Percentiles rank a stretch among this genome's conserved stretches.
Evolutionary conservation across 257 asterid species (phyloP).

Genomic region (Gynochthodes officinalis): DNA sequence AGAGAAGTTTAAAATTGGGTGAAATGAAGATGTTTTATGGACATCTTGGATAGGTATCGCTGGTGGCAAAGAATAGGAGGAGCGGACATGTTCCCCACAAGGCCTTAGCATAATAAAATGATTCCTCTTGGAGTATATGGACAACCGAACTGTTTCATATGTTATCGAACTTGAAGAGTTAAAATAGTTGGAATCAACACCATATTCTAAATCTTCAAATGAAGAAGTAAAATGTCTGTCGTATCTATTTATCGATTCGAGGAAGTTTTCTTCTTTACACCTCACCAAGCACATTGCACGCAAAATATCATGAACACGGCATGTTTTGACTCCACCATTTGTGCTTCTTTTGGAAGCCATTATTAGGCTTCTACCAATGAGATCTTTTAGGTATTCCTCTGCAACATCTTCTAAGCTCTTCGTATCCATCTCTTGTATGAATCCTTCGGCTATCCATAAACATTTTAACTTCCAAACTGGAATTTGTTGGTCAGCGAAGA

Average conservation of each 20-base stretch:
- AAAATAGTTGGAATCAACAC: background rate
- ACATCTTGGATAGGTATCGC: background rate
- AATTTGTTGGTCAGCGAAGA: conserved; percentile 5
- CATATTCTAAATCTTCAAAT: background rate
- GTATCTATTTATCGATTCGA: background rate
- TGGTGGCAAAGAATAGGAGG: conserved; percentile 6
- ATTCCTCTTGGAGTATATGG: conserved; percentile 9
- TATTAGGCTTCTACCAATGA: conserved; percentile 7
- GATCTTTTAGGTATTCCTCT: conserved; percentile 20
- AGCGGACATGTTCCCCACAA: conserved; percentile 3
- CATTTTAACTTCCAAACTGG: conserved; percentile 2
- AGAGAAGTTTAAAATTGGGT: conserved; percentile 8
- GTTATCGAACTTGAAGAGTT: background rate
- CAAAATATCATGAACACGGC: conserved; percentile 11
- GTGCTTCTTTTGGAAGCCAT: background rate
- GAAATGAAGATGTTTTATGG: background rate
- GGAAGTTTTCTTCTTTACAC: conserved; percentile 14
- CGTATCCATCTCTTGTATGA: background rate
- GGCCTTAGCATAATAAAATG: conserved; percentile 10
- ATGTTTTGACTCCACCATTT: conserved; percentile 3
- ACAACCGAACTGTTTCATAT: background rate
- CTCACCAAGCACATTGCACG: conserved; percentile 8
- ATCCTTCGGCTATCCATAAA: conserved; percentile 24
- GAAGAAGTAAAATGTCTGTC: background rate
- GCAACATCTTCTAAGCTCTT: conserved; percentile 20